Evolutionary conservation across 371 early-diverging fungal genomes (phyloP), one percentile per base, ranked within the genome.

Genomic region (Funneliformis caledonium): DNA sequence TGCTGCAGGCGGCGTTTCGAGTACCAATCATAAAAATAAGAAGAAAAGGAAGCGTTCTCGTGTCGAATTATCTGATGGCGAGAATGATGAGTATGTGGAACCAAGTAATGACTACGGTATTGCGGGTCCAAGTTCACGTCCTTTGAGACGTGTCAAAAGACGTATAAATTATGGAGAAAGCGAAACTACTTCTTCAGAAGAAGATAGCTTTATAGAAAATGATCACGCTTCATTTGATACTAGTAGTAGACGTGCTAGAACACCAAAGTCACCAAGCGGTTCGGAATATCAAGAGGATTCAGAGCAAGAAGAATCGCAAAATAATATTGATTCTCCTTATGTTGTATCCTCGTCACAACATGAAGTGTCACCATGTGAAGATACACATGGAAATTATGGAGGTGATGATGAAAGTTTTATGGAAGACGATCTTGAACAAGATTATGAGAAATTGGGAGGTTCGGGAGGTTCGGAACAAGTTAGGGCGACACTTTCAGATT

Each of bases 231-330:
- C 56, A 56, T 16, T 56, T 56, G 56, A 56, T 19, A 19, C 56
- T 0, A 19, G 5, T n/a, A 56, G 56, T 56, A 56, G 7, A 19
- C 56, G 56, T 16, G 56, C 56, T 56, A 56, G 56, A 56, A 19
- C 56, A 56, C 56, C 56, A 6, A 56, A 33, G 33, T 65, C 65
- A 65, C 26, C 65, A 65, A 26, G 65, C 11, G 37, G 65, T 4
- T 33, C 65, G 1, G 37, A 65, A 65, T 37, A 37, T 14, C 31
- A 65, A 65, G 33, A 65, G 26, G 26, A 65, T 33, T 37, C 65
- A 65, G 65, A 65, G 4, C 65, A 65, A 33, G 65, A 65, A 65
- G 65, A 65, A 65, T 65, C 65, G 4, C 56, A 56, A 56, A 56
- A 56, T 56, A 56, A 56, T 19, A 6, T 19, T 19, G 56, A 56